phyloP scores from a whole-genome alignment of 208 protist genomes.

The Leishmania tropica region DNA sequence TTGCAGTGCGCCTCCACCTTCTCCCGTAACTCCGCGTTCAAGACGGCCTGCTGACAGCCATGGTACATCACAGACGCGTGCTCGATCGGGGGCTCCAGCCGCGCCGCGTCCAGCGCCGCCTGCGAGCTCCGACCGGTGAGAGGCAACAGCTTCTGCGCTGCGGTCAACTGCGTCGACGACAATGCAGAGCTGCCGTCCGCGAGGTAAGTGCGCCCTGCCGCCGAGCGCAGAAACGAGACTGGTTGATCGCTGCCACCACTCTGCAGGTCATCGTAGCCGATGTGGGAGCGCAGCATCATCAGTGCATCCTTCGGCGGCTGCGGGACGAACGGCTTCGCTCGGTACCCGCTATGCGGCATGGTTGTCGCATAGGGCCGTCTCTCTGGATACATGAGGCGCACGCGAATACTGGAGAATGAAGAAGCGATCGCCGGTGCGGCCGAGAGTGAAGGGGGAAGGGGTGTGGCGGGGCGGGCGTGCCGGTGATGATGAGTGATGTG shows the following conservation, averaged over 20 bases:
- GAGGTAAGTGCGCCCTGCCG: slow-evolving; percentile 18
- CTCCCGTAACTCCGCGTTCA: slow-evolving; percentile 77
- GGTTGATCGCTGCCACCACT: neutral
- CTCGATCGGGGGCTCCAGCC: slow-evolving; percentile 55
- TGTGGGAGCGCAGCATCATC: slow-evolving; percentile 50
- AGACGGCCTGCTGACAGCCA: slow-evolving; percentile 72
- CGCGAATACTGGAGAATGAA: neutral
- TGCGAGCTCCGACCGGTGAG: slow-evolving; percentile 19
- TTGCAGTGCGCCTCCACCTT: slow-evolving; percentile 58
- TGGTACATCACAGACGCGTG: slow-evolving; percentile 62
- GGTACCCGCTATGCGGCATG: slow-evolving; percentile 65
- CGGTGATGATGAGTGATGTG: neutral
- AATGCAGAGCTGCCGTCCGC: neutral
- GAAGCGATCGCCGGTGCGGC: neutral
- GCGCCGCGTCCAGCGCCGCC: slow-evolving; percentile 33
- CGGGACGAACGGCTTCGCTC: slow-evolving; percentile 47
- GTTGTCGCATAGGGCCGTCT: slow-evolving; percentile 70
- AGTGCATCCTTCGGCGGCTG: slow-evolving; percentile 60
- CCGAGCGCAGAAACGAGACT: slow-evolving; percentile 8
- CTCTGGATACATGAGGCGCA: slow-evolving; percentile 49
- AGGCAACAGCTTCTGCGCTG: slow-evolving; percentile 21
- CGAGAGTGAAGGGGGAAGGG: neutral
- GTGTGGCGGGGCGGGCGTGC: neutral
- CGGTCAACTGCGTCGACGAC: neutral
- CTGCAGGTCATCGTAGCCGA: slow-evolving; percentile 58